Conservation (phyloP, 805 yeast species). For the Ogataea sp. region DNA sequence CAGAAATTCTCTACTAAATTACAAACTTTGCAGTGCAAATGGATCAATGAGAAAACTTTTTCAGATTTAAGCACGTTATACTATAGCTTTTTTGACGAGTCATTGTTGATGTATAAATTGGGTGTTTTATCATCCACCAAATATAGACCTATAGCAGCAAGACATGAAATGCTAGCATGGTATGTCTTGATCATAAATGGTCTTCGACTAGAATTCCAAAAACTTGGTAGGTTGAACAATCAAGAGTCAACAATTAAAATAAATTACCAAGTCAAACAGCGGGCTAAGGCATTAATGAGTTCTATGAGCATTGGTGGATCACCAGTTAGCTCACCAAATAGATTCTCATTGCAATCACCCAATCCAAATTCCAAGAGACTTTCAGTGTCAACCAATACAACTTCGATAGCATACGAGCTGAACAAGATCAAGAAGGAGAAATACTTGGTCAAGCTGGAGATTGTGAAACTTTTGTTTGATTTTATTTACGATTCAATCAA, state of each 20-base stretch:
- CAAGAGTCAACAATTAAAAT: slow-evolving; percentile 47
- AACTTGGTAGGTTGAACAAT: slow-evolving; percentile 32
- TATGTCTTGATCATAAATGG: slow-evolving; percentile 54
- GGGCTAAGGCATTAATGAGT: slow-evolving; percentile 29
- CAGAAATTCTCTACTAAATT: slow-evolving; percentile 10
- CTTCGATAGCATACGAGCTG: slow-evolving; percentile 17
- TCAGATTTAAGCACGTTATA: slow-evolving; percentile 49
- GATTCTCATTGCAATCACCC: slow-evolving; percentile 14
- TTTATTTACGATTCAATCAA: slow-evolving; percentile 38
- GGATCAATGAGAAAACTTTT: slow-evolving; percentile 37
- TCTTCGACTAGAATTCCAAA: slow-evolving; percentile 40
- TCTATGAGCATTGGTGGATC: slow-evolving; percentile 4
- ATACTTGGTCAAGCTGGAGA: slow-evolving; percentile 28
- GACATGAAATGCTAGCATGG: slow-evolving; percentile 66
- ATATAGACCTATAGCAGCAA: slow-evolving; percentile 31
- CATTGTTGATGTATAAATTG: slow-evolving; percentile 46
- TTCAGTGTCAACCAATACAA: neutral
- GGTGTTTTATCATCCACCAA: slow-evolving; percentile 33
- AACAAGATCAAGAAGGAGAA: slow-evolving; percentile 27
- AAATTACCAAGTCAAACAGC: slow-evolving; percentile 52
- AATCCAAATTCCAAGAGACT: no score
- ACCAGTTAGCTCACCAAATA: slow-evolving; percentile 11
- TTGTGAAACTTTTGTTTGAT: slow-evolving; percentile 36
- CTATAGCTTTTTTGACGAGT: slow-evolving; percentile 60
- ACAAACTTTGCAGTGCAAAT: slow-evolving; percentile 18